A percentile compares a stretch with the other conserved stretches of the same genome.
phyloP scores from a whole-genome alignment of 192 early-diverging fungal genomes.

The Entomortierella chlamydospora region DNA sequence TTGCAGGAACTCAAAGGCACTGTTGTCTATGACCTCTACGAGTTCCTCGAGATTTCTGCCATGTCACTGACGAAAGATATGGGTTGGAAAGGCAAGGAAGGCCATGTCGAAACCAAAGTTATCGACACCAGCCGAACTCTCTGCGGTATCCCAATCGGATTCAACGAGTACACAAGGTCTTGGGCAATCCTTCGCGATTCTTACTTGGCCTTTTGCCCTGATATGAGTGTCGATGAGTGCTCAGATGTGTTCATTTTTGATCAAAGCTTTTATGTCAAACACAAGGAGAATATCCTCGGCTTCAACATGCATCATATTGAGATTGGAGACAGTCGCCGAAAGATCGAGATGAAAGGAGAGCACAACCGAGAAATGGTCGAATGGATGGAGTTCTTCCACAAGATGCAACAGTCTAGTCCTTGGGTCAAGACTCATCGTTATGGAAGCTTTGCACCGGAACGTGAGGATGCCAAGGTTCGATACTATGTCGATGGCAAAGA shows the following conservation, averaged over 20 bases:
- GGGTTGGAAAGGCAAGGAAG: constrained; percentile 90
- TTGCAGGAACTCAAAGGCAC: constrained; percentile 69
- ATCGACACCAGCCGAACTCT: constrained; percentile 63
- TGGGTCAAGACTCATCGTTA: constrained; percentile 76
- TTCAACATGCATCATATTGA: constrained; percentile 72
- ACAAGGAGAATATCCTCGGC: constrained; percentile 35
- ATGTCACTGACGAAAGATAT: constrained; percentile 80
- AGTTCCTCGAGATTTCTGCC: constrained; percentile 80
- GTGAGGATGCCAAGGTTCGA: constrained; percentile 71
- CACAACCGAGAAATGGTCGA: constrained; percentile 74
- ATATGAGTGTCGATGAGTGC: constrained; percentile 54
- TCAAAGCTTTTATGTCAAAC: constrained; percentile 47
- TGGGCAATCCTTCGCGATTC: constrained; percentile 86
- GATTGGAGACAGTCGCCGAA: constrained; percentile 67
- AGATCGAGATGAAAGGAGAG: constrained; percentile 77
- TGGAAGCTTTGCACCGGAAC: constrained; percentile 82
- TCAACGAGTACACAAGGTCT: constrained; percentile 53
- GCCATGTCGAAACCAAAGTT: constrained; percentile 73
- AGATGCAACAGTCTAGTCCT: constrained; percentile 68
- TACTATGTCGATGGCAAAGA: constrained; percentile 88
- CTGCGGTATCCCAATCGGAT: constrained; percentile 64
- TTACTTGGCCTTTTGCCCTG: constrained; percentile 65
- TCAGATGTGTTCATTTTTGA: constrained; percentile 67
- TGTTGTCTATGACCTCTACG: constrained; percentile 77
- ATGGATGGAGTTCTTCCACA: constrained; percentile 71